Evolutionary conservation across 2,329 filamentous ascomycete genomes (phyloP).

Genomic region (Botrytis pseudocinerea): DNA sequence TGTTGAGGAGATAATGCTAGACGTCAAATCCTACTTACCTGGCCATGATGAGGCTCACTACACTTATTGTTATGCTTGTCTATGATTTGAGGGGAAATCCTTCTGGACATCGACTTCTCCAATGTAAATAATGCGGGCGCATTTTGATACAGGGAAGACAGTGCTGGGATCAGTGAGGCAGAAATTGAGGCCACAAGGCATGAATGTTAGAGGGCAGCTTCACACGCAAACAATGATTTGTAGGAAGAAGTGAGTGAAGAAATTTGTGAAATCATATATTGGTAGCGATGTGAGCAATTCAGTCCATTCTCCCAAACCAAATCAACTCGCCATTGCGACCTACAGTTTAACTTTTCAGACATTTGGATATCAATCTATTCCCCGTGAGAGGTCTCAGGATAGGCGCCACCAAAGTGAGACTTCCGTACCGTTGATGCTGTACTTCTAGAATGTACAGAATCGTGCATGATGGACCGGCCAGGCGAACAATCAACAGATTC

Average conservation of each 20-base stretch:
- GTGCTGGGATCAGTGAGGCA: background rate
- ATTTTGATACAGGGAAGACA: background rate
- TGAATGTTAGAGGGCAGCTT: background rate
- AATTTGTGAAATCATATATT: background rate
- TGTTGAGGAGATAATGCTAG: no score
- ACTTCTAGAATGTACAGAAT: conserved; percentile 3
- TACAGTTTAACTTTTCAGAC: background rate
- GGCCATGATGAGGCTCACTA: conserved; percentile 13
- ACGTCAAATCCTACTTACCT: conserved; percentile 14
- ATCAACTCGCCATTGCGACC: background rate
- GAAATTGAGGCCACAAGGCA: conserved; percentile 16
- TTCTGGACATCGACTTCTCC: background rate
- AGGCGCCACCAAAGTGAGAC: conserved; percentile 1
- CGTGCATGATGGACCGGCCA: background rate
- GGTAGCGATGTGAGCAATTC: background rate
- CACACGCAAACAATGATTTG: background rate
- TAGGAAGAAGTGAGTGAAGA: background rate
- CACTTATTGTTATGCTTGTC: background rate
- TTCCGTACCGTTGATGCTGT: background rate
- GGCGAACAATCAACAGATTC: background rate
- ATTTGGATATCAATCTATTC: background rate
- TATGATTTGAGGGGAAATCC: background rate
- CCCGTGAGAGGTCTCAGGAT: background rate
- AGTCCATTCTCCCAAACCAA: background rate
- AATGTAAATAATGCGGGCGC: conserved; percentile 11